These are phyloP conservation scores for Capsicum chinense DNA, from an alignment of 257 asterid species.

Conservation along the genomic window DNA sequence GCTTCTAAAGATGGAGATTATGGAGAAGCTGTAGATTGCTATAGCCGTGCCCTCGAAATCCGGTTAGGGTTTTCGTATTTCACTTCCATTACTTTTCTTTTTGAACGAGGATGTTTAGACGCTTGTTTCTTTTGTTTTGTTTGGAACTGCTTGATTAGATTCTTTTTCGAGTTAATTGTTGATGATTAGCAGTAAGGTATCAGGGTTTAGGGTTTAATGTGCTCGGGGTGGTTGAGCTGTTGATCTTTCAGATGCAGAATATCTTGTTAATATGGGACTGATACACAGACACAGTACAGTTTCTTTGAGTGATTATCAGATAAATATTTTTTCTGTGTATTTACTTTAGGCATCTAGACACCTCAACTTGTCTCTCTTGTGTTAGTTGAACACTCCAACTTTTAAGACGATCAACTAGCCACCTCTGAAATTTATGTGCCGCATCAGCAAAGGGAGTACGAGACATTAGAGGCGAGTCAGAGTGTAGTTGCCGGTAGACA, in stretches of 20 bases:
- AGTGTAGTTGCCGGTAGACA: no score
- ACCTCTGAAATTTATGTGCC: no score
- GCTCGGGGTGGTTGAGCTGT: neutral
- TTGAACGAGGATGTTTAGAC: neutral
- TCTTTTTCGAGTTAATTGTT: neutral
- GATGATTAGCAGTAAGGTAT: no score
- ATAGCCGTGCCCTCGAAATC: constrained; percentile 95
- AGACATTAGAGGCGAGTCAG: no score
- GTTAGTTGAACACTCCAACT: no score
- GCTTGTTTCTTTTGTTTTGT: neutral
- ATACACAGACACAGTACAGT: neutral
- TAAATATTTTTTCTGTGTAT: neutral
- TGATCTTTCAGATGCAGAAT: neutral
- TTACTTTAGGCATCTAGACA: no score
- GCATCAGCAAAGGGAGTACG: no score
- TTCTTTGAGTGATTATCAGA: neutral
- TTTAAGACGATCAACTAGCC: no score
- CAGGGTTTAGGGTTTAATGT: neutral
- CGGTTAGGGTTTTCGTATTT: constrained; percentile 48
- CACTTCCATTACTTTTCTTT: neutral
- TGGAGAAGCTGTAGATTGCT: constrained; percentile 82
- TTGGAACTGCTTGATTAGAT: neutral
- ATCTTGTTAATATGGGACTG: neutral
- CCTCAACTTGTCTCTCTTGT: no score
- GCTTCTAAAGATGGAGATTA: constrained; percentile 75